Evolutionary conservation across 1,284 basidiomycete genomes (phyloP), one percentile per base, ranked within the genome.

Genomic region (Ustilago trichophora): DNA sequence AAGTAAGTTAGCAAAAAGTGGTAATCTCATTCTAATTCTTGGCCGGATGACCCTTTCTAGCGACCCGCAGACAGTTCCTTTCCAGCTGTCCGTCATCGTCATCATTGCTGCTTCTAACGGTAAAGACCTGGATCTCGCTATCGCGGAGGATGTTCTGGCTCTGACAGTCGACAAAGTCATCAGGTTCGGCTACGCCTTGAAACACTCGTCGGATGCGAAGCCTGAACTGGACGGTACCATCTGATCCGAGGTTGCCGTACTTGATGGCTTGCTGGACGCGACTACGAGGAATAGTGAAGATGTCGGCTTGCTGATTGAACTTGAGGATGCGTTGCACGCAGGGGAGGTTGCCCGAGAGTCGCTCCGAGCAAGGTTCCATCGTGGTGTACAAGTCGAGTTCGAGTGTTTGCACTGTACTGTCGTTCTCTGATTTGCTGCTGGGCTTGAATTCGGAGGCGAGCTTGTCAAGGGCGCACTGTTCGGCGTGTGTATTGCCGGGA

Each of bases 131-230:
- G 4, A 95, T 86, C 1, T 91, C 91, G 4, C 88, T 89, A 31
- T 89, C 85, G 73, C 85, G 86, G 65, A 99, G 82, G 71, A 88
- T 88, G 66, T 85, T 85, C 13, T 91, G 89, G 4, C 95, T 94
- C 79, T 95, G 90, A 78, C 95, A 98, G 18, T 88, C 85, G 8
- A 98, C 95, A 82, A 97, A 99, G 82, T 98, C 96, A 49, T 88
- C 88, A 6, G 96, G 96, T 82, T 99, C 96, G 49, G 88, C 86
- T 3, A 91, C 93, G 8, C 95, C 96, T 52, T 98, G 90, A 77
- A 90, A 89, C 63, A 96, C 94, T 11, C 88, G 85, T 45, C 84
- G 85, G 42, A 98, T 85, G 43, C 85, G 84, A 2, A 75, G 22
- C 6, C 16, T 47, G 26, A 32, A 52, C 10, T 16, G 35, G 4